Conservation (phyloP, 1,284 basidiomycete genomes). For the Singerocomus inundabilis region DNA sequence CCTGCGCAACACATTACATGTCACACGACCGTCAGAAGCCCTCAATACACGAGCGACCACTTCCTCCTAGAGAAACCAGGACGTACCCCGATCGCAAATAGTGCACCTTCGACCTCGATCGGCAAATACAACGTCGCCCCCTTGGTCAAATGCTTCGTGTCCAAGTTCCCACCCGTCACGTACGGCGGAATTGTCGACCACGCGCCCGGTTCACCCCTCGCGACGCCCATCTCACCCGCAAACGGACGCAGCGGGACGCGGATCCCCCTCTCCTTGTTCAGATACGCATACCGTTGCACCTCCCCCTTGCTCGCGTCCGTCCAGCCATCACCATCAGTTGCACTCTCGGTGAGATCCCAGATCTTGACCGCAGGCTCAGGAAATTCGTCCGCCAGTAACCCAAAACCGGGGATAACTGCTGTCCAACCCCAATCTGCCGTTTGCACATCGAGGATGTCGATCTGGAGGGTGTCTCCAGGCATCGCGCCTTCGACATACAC, state of each 20-base stretch:
- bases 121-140: constrained; percentile 58
- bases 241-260: constrained; percentile 52
- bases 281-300: constrained; percentile 39
- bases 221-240: constrained; percentile 65
- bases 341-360: constrained; percentile 41
- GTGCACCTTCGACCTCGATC: constrained; percentile 56
- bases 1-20: constrained; percentile 34
- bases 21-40: not conserved
- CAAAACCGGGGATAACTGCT: constrained; percentile 56
- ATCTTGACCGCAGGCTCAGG: constrained; percentile 50
- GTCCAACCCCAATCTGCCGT: constrained; percentile 64
- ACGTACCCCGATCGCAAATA: constrained; percentile 60
- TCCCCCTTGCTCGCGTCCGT: constrained; percentile 15
- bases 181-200: constrained; percentile 65
- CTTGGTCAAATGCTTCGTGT: constrained; percentile 52
- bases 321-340: constrained; percentile 19
- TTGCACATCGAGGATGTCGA: constrained; percentile 52
- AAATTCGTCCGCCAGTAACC: constrained; percentile 55
- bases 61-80: not conserved
- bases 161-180: constrained; percentile 58
- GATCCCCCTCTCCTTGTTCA: constrained; percentile 47
- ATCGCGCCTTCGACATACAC: constrained; percentile 48
- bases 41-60: not conserved
- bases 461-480: constrained; percentile 56
- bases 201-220: constrained; percentile 48